These are phyloP conservation scores for Paraphoma sp. DNA, from an alignment of 2,329 filamentous ascomycete genomes.

Conservation along the genomic window DNA sequence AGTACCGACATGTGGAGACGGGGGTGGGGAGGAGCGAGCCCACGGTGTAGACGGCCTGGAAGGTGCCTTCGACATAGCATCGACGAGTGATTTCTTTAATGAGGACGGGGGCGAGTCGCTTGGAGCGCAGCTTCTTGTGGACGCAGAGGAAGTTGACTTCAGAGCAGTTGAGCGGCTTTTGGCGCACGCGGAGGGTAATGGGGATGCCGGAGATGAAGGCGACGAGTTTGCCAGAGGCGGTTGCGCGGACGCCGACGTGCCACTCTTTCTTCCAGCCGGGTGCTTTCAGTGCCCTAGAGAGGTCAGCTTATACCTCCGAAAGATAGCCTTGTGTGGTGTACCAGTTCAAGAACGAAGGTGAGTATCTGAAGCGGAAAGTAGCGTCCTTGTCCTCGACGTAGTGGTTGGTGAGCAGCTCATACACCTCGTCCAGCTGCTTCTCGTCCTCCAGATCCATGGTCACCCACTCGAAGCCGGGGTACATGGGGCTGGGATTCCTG, in stretches of 20 bases:
- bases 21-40: conserved; percentile 91
- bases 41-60: conserved; percentile 95
- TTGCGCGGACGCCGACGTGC: conserved; percentile 91
- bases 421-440: conserved; percentile 83
- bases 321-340: conserved; percentile 50
- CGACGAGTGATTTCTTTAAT: conserved; percentile 97
- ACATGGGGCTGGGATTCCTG: conserved; percentile 75
- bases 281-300: conserved; percentile 82
- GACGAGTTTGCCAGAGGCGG: conserved; percentile 83
- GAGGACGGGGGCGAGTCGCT: conserved; percentile 88
- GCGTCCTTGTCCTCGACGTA: conserved; percentile 98
- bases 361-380: conserved; percentile 98
- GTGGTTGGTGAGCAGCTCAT: conserved; percentile 87
- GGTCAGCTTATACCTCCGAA: conserved; percentile 12
- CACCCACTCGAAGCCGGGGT: conserved; percentile 89
- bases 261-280: conserved; percentile 94
- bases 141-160: conserved; percentile 99
- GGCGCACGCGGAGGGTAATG: conserved; percentile 79
- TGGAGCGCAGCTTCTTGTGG: conserved; percentile 95
- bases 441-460: conserved; percentile 84
- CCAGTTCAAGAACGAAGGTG: conserved; percentile 86
- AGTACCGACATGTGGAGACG: conserved; percentile 93
- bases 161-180: conserved; percentile 76
- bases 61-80: conserved; percentile 85
- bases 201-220: conserved; percentile 97